A percentile compares a stretch with the other conserved stretches of the same genome.
These are phyloP conservation scores for Syzygium aromaticum DNA, from an alignment of 345 rosid species.

Conservation along the genomic window DNA sequence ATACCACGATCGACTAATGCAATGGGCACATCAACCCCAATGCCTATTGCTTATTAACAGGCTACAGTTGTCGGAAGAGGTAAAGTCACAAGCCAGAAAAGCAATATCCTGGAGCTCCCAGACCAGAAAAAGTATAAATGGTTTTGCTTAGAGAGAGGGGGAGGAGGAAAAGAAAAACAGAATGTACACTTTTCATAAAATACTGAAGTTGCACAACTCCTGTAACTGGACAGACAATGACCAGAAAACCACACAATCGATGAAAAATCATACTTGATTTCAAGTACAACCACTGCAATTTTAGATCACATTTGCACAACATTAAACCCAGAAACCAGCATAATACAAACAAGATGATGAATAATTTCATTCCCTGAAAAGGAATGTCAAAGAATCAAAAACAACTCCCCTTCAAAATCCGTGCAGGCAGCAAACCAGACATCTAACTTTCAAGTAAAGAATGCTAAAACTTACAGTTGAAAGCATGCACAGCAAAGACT, in stretches of 20 bases:
- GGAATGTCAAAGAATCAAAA: not conserved
- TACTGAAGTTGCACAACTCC: not conserved
- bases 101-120: not conserved
- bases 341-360: not conserved
- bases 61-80: not conserved
- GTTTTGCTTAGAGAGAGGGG: not conserved
- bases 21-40: not conserved
- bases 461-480: constrained; percentile 32
- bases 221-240: not conserved
- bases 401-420: not conserved
- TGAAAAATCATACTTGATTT: not conserved
- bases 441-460: not conserved
- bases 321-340: not conserved
- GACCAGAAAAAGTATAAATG: not conserved
- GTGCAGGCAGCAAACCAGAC: not conserved
- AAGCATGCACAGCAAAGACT: constrained; percentile 87
- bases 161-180: not conserved
- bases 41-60: not conserved
- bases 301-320: not conserved
- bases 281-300: not conserved
- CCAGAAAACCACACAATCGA: not conserved
- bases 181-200: not conserved
- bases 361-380: not conserved
- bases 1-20: not conserved
- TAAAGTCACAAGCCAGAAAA: not conserved